Evolutionary conservation across 1,284 basidiomycete genomes (phyloP).

Genomic region (Rugosomyces carneus): DNA sequence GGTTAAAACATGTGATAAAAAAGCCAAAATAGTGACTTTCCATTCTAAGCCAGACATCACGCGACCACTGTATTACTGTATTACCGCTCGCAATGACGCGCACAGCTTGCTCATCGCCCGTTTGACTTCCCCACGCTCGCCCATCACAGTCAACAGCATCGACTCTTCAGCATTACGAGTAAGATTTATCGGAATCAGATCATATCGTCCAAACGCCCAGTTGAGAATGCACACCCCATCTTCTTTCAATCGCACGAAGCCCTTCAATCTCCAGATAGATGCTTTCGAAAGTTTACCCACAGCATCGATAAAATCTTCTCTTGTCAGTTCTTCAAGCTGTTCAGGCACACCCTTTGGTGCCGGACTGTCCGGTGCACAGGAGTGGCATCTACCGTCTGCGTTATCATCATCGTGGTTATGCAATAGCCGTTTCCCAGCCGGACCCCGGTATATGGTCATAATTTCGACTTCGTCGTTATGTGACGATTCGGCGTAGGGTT

Average conservation of each 20-base stretch:
- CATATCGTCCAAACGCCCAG: conserved; percentile 86
- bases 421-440: conserved; percentile 29
- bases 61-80: conserved; percentile 4
- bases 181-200: conserved; percentile 44
- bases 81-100: conserved; percentile 38
- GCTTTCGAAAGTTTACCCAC: conserved; percentile 59
- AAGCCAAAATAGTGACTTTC: conserved; percentile 3
- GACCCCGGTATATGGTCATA: conserved; percentile 42
- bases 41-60: conserved; percentile 3
- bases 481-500: conserved; percentile 33
- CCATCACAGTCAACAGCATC: conserved; percentile 79
- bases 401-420: conserved; percentile 19
- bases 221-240: conserved; percentile 63
- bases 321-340: conserved; percentile 18
- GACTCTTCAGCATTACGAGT: conserved; percentile 30
- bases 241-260: conserved; percentile 59
- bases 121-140: conserved; percentile 75
- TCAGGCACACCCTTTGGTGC: not conserved
- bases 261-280: conserved; percentile 74
- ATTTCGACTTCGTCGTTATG: conserved; percentile 80
- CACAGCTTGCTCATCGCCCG: conserved; percentile 54
- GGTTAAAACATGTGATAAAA: conserved; percentile 11
- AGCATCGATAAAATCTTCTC: conserved; percentile 34
- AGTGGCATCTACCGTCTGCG: not conserved
- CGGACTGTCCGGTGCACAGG: not conserved